Evolutionary conservation across 345 rosid species (phyloP), one percentile per base, ranked within the genome.

Genomic region (Eucalyptus erythrocorys): DNA sequence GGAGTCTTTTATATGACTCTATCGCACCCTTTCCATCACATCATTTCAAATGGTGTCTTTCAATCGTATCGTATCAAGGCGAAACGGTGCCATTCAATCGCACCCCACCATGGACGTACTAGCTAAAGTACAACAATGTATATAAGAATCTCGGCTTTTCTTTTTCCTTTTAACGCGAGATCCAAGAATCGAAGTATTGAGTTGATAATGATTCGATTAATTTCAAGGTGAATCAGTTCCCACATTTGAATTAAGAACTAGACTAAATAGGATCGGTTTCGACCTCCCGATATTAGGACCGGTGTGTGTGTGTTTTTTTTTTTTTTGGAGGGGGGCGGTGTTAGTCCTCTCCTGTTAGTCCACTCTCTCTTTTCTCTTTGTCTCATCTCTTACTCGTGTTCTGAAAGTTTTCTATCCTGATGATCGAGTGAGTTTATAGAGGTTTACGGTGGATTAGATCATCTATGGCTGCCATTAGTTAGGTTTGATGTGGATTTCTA

Each of bases 281-380:
- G 0, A 49, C 0, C 51, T 21, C 57, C 9, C 7, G 10, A 8
- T 19, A 53, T 51, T 19, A 1, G 10, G 2, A 53, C 2, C 0
- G 10, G 57, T 16, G n/a, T 51, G 24, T 51, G 9, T 1, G 0
- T 50, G 7, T 22, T 55, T 22, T 22, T 68, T 16, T 34, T 17
- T 47, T 47, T 47, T 47, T 47, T 47, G n/a, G n/a, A n/a, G n/a
- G 49, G 49, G 8, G n/a, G n/a, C n/a, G n/a, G n/a, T n/a, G 79
- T 16, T 15, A 16, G 79, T 16, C 11, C 79, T 66, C 43, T 8
- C n/a, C n/a, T n/a, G n/a, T n/a, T n/a, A n/a, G n/a, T n/a, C n/a
- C n/a, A n/a, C 43, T 32, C 80, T 61, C n/a, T n/a, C n/a, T 49
- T 5, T 49, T 50, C 8, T n/a, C n/a, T n/a, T n/a, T 50, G 53